These are phyloP conservation scores for Chlamydomonas urium DNA, from an alignment of 139 green algal species.

Conservation along the genomic window DNA sequence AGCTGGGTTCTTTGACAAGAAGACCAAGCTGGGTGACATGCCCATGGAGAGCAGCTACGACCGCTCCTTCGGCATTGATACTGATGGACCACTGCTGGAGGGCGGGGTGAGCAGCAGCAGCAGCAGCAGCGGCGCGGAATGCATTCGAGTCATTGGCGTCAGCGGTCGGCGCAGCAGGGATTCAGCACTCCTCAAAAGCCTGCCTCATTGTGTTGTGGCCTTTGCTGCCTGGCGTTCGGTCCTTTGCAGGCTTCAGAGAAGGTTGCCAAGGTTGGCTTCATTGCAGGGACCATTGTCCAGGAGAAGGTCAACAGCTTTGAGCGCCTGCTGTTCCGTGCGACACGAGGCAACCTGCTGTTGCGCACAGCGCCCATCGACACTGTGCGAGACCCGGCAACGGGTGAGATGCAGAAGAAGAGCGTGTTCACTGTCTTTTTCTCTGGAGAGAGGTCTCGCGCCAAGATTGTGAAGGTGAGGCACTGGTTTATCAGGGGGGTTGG, in stretches of 20 bases:
- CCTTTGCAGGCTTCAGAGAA: no score
- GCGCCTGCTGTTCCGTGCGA: conserved; percentile 95
- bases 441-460: conserved; percentile 74
- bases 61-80: not conserved
- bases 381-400: conserved; percentile 71
- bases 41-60: not conserved
- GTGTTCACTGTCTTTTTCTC: conserved; percentile 98
- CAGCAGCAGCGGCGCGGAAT: no score
- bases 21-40: conserved; percentile 2
- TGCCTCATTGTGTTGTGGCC: no score
- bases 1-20: conserved; percentile 84
- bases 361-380: conserved; percentile 57
- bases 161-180: no score
- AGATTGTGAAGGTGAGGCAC: conserved; percentile 3
- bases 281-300: conserved; percentile 74
- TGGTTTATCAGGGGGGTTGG: no score
- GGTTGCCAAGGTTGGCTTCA: conserved; percentile 57
- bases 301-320: conserved; percentile 88
- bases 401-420: conserved; percentile 84
- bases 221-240: no score
- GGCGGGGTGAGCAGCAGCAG: conserved; percentile 3
- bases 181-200: no score
- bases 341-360: conserved; percentile 98
- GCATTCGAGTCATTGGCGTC: no score
- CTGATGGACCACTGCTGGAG: not conserved